Percentiles rank a stretch among this genome's conserved stretches.
phyloP scores from a whole-genome alignment of 306 rosid species.

The Pyrus communis region DNA sequence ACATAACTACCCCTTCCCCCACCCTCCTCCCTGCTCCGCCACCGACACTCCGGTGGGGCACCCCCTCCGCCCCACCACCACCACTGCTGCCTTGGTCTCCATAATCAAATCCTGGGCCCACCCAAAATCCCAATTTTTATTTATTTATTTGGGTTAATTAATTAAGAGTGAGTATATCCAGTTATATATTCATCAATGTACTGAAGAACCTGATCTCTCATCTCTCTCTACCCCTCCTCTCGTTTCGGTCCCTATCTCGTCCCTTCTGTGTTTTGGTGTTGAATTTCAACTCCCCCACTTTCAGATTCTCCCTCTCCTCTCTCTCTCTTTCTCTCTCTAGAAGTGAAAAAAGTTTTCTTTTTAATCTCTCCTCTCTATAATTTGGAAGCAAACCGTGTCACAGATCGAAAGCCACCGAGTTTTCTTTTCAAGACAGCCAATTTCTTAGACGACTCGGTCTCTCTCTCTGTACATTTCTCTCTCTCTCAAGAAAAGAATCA shows the following conservation, averaged over 20 bases:
- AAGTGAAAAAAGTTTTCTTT: background rate
- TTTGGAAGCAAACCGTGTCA: constrained; percentile 12
- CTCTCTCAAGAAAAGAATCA: constrained; percentile 45
- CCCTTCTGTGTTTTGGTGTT: constrained; percentile 2
- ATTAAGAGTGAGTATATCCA: background rate
- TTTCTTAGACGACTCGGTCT: constrained; percentile 10
- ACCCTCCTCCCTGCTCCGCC: background rate
- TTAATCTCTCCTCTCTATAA: background rate
- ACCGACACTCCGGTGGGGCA: constrained; percentile 19
- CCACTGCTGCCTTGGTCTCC: background rate
- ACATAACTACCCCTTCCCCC: constrained; percentile 10
- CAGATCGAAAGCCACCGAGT: constrained; percentile 4
- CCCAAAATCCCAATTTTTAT: background rate
- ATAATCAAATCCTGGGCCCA: constrained; percentile 11
- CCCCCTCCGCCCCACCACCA: background rate
- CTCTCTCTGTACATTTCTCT: background rate
- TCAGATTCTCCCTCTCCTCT: constrained; percentile 13
- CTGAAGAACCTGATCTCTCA: background rate
- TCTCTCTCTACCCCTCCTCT: background rate
- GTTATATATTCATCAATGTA: background rate
- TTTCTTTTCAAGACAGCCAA: constrained; percentile 5
- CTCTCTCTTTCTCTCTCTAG: background rate
- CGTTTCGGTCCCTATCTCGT: constrained; percentile 9
- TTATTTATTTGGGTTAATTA: background rate
- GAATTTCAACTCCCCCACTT: constrained; percentile 18